phyloP scores from a whole-genome alignment of 331 rosid genomes.

The Quercus tomentella region DNA sequence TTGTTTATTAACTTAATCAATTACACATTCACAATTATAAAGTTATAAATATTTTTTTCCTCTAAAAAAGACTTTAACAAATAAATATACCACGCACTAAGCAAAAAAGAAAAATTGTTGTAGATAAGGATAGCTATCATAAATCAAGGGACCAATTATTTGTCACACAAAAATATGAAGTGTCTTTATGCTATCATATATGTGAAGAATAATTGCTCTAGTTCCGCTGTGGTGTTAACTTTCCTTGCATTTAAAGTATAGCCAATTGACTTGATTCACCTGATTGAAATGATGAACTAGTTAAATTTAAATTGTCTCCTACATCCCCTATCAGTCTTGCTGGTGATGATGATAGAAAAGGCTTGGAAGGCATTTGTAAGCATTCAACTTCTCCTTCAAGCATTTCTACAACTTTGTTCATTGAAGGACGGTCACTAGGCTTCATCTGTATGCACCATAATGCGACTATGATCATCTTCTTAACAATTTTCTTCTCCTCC shows the following conservation, averaged over 20 bases:
- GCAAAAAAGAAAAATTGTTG: background rate
- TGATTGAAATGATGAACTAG: background rate
- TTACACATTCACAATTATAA: no score
- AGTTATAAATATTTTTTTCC: no score
- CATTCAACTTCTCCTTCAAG: constrained; percentile 22
- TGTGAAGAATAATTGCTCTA: background rate
- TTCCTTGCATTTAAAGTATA: background rate
- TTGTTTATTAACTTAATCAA: no score
- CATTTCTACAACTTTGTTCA: constrained; percentile 31
- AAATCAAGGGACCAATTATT: no score
- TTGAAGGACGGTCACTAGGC: constrained; percentile 33
- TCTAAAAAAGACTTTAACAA: no score
- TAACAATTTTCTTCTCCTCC: constrained; percentile 10
- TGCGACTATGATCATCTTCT: constrained; percentile 25
- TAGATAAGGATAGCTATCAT: no score
- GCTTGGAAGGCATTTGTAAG: constrained; percentile 37
- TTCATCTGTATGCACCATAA: constrained; percentile 37
- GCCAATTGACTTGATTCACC: background rate
- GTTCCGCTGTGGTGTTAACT: no score
- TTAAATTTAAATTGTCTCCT: background rate
- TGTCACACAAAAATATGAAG: no score
- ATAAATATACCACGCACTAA: no score
- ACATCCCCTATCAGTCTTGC: background rate
- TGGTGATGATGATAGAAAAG: background rate
- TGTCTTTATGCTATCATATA: background rate